Evolutionary conservation across 306 rosid species (phyloP).

Genomic region (Calophaca sinica): DNA sequence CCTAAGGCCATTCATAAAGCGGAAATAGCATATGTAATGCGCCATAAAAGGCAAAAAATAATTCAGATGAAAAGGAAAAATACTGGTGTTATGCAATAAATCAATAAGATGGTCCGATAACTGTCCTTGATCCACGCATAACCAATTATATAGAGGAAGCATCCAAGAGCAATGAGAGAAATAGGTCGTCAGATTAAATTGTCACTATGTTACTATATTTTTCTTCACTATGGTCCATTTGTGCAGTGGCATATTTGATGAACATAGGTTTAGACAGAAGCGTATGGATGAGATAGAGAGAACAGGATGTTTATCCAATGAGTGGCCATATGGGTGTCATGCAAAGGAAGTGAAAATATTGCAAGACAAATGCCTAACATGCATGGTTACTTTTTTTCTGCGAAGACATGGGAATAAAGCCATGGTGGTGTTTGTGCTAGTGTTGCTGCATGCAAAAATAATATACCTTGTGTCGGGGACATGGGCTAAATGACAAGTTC

Average conservation of each 20-base stretch:
- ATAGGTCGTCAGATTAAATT: conserved; percentile 50
- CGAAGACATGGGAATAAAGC: conserved; percentile 49
- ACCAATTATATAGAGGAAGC: conserved; percentile 50
- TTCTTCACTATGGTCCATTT: conserved; percentile 60
- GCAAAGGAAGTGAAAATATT: conserved; percentile 54
- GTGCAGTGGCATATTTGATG: conserved; percentile 35
- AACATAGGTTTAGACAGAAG: conserved; percentile 45
- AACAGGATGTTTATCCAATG: conserved; percentile 30
- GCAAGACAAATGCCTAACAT: conserved; percentile 52
- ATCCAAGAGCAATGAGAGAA: conserved; percentile 53
- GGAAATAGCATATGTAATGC: conserved; percentile 34
- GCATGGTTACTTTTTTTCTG: conserved; percentile 53
- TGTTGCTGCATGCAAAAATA: conserved; percentile 54
- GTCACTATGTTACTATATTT: conserved; percentile 51
- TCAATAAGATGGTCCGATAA: conserved; percentile 56
- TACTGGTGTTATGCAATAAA: no score
- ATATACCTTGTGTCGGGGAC: conserved; percentile 66
- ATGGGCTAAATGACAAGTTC: conserved; percentile 65
- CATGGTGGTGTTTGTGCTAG: conserved; percentile 41
- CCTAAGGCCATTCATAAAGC: conserved; percentile 45
- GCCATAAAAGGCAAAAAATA: conserved; percentile 43
- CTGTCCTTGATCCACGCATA: no score
- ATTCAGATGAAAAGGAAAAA: no score
- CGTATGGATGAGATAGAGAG: conserved; percentile 45
- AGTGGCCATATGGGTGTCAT: conserved; percentile 51